Base-by-base conservation (phyloP, 1,284 basidiomycete genomes). In the Irpex sp. region DNA sequence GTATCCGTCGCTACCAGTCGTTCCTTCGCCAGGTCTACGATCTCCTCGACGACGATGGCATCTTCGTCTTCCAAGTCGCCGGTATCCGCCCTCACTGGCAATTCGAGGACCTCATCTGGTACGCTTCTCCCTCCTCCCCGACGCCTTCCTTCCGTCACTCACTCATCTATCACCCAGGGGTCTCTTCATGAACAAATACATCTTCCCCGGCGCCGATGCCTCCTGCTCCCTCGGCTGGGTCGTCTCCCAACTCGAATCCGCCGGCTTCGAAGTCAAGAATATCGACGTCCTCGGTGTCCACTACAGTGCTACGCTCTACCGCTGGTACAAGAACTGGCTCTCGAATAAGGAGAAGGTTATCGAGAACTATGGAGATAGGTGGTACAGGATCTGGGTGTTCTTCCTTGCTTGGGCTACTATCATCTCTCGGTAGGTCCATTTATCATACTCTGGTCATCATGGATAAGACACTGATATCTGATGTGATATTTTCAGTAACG, bases 141-240 rank as follows among this genome's bases (percentile, higher is more conserved):
- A 8, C n/a, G 19, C 59, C 54, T 31, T 31, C 31, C 31, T 31
- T 9, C 15, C 60, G 31, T 38, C 38, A 15, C 34, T 11, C 11
- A 8, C 49, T 51, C 13, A 38, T 6, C n/a, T 4, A 68, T 64
- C 21, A 44, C 60, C 15, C 51, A 89, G 86, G 89, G 92, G 91
- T 66, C 81, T 94, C 19, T 93, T 93, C 83, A 97, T 97, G 94
- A 96, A 94, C 86, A 96, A 96, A 74, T 96, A 96, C 70, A 78
- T 98, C 75, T 99, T 98, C 89, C 96, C 97, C 60, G 97, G 97
- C 73, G 97, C 97, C 6, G 97, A 99, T 72, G 96, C 96, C 0
- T 93, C 90, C 5, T 94, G 94, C 76, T 93, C 96, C 51, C 89
- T 99, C 61, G 94, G 93, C 64, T 99, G 97, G 97, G 96, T 98